Percentiles rank a stretch among this genome's conserved stretches.
phyloP scores from a whole-genome alignment of 2,329 filamentous ascomycete genomes.

The Fusarium heterosporum region DNA sequence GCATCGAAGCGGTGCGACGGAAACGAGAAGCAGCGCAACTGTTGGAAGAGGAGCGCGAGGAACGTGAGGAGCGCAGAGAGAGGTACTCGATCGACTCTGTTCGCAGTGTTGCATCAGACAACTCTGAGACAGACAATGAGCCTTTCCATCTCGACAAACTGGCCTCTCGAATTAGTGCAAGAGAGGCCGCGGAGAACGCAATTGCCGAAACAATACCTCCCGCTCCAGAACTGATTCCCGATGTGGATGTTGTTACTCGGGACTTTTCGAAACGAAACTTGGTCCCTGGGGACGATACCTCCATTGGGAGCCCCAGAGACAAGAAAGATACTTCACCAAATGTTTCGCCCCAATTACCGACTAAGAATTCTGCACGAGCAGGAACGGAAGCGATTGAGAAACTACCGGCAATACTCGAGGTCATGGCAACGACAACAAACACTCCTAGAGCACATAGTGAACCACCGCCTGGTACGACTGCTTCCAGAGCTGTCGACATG shows the following conservation, averaged over 20 bases:
- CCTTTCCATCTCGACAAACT: conserved; percentile 64
- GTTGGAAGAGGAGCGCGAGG: conserved; percentile 33
- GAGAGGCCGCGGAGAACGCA: conserved; percentile 44
- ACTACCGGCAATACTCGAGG: conserved; percentile 46
- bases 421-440: conserved; percentile 14
- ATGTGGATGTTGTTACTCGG: conserved; percentile 42
- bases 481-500: conserved; percentile 19
- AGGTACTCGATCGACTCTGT: conserved; percentile 44
- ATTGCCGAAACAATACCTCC: conserved; percentile 16
- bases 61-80: conserved; percentile 13
- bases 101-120: conserved; percentile 41
- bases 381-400: conserved; percentile 16
- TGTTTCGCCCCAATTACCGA: conserved; percentile 30
- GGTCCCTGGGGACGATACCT: conserved; percentile 1
- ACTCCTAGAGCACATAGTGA: conserved; percentile 15
- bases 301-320: conserved; percentile 10
- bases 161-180: conserved; percentile 55
- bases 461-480: conserved; percentile 6
- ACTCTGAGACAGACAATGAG: conserved; percentile 57
- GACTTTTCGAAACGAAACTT: conserved; percentile 40
- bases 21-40: conserved; percentile 48
- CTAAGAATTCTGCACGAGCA: conserved; percentile 40
- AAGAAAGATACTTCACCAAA: conserved; percentile 4
- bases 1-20: conserved; percentile 60
- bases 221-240: conserved; percentile 16